Evolutionary conservation across 1,284 basidiomycete genomes (phyloP).

Genomic region (Melampsora americana): DNA sequence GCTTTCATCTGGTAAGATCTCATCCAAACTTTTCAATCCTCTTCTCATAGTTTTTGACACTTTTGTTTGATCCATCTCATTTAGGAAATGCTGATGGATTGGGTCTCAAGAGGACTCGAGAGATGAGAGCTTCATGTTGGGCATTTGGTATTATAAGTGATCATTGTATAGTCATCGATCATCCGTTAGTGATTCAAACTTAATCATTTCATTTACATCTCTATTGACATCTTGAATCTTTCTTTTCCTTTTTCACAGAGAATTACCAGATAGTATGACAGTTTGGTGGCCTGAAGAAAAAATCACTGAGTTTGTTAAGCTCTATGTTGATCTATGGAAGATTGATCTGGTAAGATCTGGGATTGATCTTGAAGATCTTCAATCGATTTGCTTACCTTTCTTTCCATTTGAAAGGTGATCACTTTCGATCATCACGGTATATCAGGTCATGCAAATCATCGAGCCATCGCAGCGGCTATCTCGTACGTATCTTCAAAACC

Average conservation of each 20-base stretch:
- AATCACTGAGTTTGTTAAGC: slow-evolving; percentile 27
- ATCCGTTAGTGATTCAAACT: slow-evolving; percentile 27
- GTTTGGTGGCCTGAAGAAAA: slow-evolving; percentile 39
- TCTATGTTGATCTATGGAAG: slow-evolving; percentile 34
- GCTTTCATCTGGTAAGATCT: slow-evolving; percentile 35
- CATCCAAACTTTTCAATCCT: not conserved
- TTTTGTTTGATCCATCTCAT: not conserved
- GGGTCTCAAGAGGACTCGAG: slow-evolving; percentile 26
- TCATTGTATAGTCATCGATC: slow-evolving; percentile 28
- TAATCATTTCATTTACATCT: not conserved
- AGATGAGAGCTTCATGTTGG: slow-evolving; percentile 39
- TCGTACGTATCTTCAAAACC: not conserved
- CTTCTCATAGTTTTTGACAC: not conserved
- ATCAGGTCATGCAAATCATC: slow-evolving; percentile 39
- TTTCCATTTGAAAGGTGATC: slow-evolving; percentile 12
- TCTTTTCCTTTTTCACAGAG: slow-evolving; percentile 8
- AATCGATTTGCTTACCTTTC: too few relatives aligned
- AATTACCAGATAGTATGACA: slow-evolving; percentile 38
- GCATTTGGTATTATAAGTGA: slow-evolving; percentile 30
- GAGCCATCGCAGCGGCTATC: slow-evolving; percentile 29
- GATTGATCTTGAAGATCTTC: not conserved
- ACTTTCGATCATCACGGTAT: slow-evolving; percentile 43
- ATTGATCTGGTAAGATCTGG: slow-evolving; percentile 32
- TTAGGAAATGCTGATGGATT: slow-evolving; percentile 39
- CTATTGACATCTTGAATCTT: not conserved